Percentiles rank a stretch among this genome's conserved stretches.
phyloP scores from a whole-genome alignment of 2,329 filamentous ascomycete genomes.

The Neoscytalidium dimidiatum region DNA sequence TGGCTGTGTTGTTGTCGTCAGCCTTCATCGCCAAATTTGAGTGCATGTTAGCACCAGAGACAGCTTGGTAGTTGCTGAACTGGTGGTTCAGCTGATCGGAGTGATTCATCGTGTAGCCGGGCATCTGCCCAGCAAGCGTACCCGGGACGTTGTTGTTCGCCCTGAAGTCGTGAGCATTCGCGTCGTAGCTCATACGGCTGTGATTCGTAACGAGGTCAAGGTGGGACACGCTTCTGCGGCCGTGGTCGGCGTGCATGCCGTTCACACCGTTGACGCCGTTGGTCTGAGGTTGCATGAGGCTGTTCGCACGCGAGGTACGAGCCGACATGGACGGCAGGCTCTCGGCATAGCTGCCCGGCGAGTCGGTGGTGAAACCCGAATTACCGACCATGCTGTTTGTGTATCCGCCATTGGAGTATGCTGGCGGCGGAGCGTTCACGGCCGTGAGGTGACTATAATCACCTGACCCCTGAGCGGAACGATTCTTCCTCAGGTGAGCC shows the following conservation, averaged over 20 bases:
- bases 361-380: conserved; percentile 36
- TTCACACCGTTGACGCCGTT: conserved; percentile 28
- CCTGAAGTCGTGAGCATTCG: conserved; percentile 37
- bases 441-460: conserved; percentile 34
- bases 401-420: conserved; percentile 16
- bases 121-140: conserved; percentile 12
- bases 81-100: conserved; percentile 18
- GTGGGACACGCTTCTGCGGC: conserved; percentile 29
- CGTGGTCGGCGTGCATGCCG: conserved; percentile 29
- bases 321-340: conserved; percentile 46
- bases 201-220: conserved; percentile 17
- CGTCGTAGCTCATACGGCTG: conserved; percentile 20
- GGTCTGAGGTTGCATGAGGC: conserved; percentile 44
- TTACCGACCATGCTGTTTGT: conserved; percentile 28
- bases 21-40: conserved; percentile 38
- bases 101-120: conserved; percentile 23
- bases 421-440: conserved; percentile 11
- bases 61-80: conserved; percentile 35
- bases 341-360: conserved; percentile 32
- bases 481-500: conserved; percentile 77
- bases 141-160: conserved; percentile 25
- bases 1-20: conserved; percentile 32
- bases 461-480: conserved; percentile 29
- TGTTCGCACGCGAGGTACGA: conserved; percentile 52
- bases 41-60: conserved; percentile 35